Conservation (phyloP, 345 rosid species). For the Citrus sp. region DNA sequence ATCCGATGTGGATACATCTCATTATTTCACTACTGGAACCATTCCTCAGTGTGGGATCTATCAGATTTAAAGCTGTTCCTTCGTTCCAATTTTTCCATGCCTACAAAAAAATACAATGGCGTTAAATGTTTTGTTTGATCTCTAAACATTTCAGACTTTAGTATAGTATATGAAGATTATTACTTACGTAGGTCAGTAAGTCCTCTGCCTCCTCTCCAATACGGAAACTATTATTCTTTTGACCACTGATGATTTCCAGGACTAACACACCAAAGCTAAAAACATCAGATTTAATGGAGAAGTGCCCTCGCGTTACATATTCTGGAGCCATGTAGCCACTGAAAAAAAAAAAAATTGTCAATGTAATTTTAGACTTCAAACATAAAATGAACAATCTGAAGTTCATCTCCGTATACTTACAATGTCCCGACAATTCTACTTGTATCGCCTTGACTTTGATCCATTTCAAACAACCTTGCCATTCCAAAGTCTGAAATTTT, state of each 20-base stretch:
- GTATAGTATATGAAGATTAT: too few relatives aligned
- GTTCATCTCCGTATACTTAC: not conserved
- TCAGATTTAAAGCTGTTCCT: constrained; percentile 22
- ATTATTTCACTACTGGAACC: constrained; percentile 31
- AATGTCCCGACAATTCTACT: not conserved
- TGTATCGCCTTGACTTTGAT: constrained; percentile 7
- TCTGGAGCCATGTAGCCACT: constrained; percentile 17
- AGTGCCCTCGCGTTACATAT: constrained; percentile 26
- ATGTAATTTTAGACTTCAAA: not conserved
- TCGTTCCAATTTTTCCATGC: constrained; percentile 60
- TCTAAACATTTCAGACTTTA: too few relatives aligned
- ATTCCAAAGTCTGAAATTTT: constrained; percentile 8
- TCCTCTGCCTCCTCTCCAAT: not conserved
- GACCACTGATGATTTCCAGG: constrained; percentile 33
- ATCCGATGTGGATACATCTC: constrained; percentile 52
- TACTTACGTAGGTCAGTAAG: constrained; percentile 22
- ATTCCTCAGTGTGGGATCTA: constrained; percentile 31
- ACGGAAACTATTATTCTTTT: constrained; percentile 2
- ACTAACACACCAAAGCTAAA: constrained; percentile 37
- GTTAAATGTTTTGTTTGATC: too few relatives aligned
- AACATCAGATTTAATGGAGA: constrained; percentile 33
- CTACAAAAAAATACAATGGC: constrained; percentile 12
- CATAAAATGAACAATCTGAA: not conserved
- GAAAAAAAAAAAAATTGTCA: not conserved
- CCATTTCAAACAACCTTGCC: constrained; percentile 5